phyloP scores from a whole-genome alignment of 768 basidiomycete genomes.

The Leccinellum luteum region DNA sequence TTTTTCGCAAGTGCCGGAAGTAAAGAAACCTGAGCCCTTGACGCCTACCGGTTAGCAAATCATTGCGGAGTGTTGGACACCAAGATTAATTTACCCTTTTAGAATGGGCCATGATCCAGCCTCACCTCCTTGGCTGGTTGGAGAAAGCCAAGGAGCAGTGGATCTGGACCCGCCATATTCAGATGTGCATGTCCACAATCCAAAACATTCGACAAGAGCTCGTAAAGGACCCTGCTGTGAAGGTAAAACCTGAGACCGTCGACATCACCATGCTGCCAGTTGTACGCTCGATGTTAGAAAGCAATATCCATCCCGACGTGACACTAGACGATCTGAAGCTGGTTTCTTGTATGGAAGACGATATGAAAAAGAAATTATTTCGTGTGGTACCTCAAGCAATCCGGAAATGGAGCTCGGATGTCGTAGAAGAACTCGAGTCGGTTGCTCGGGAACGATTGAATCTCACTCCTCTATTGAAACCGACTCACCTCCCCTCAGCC shows the following conservation, averaged over 20 bases:
- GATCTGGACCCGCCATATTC: background rate
- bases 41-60: constrained; percentile 10
- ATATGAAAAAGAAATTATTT: background rate
- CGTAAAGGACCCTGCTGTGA: background rate
- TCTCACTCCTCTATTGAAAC: constrained; percentile 3
- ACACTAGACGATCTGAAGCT: background rate
- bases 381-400: background rate
- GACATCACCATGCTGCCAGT: constrained; percentile 5
- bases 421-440: constrained; percentile 10
- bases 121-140: background rate
- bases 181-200: background rate
- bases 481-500: constrained; percentile 1
- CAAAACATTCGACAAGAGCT: background rate
- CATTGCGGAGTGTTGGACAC: no score
- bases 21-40: background rate
- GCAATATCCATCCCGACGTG: background rate
- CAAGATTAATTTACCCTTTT: background rate
- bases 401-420: constrained; percentile 7
- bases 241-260: background rate
- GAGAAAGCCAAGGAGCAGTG: background rate
- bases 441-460: background rate
- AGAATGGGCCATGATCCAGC: constrained; percentile 13
- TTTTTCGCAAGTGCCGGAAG: constrained; percentile 7
- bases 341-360: no score
- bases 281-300: background rate